Evolutionary conservation across 1,284 basidiomycete genomes (phyloP).

Genomic region (Inonotus hispidus): DNA sequence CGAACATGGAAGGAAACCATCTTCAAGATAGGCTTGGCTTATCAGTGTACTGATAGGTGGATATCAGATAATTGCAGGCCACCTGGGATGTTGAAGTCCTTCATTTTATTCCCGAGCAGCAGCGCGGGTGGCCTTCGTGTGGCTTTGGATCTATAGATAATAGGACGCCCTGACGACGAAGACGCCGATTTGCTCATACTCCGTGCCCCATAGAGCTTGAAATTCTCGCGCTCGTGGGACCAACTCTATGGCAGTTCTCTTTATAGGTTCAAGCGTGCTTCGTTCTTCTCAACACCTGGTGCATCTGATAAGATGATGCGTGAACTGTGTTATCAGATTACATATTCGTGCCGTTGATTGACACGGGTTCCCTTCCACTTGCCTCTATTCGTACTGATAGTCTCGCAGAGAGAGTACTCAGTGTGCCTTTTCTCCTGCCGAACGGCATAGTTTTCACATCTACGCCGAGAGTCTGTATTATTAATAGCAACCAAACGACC

Average conservation of each 20-base stretch:
- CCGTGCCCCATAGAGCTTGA: neutral
- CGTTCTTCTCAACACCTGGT: neutral
- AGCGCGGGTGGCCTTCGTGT: neutral
- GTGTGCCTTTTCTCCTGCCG: neutral
- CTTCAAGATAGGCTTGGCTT: neutral
- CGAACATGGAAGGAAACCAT: neutral
- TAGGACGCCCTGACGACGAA: neutral
- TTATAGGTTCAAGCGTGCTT: neutral
- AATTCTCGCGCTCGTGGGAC: constrained; percentile 4
- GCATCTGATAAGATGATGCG: constrained; percentile 12
- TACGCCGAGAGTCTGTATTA: neutral
- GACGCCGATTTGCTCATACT: neutral
- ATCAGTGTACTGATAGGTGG: neutral
- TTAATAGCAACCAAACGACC: neutral
- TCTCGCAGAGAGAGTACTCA: neutral
- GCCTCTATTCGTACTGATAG: neutral
- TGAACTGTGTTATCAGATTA: constrained; percentile 8
- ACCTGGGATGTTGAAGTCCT: neutral
- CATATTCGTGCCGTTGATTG: neutral
- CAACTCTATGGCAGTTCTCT: neutral
- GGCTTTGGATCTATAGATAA: neutral
- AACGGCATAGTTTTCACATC: neutral
- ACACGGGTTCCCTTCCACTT: neutral
- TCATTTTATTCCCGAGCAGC: neutral
- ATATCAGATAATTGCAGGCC: neutral